A percentile compares a stretch with the other conserved stretches of the same genome.
Evolutionary conservation across 2,329 filamentous ascomycete species (phyloP).

Genomic region (Emmonsiellopsis sp.): DNA sequence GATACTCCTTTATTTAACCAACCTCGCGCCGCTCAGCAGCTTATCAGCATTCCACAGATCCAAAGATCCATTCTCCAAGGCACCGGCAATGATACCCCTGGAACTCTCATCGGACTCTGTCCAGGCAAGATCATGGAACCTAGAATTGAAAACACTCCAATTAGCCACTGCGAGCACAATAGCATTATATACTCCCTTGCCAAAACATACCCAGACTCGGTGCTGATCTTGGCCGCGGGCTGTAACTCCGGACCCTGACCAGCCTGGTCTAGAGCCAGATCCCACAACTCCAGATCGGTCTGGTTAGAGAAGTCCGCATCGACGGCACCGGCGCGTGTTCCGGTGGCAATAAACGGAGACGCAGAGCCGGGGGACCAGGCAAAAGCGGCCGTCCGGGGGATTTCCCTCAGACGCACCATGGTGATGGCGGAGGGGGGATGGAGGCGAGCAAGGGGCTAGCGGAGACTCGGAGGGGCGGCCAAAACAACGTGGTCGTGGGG

Average conservation of each 20-base stretch:
- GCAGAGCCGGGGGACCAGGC: conserved; percentile 82
- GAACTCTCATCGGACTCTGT: conserved; percentile 69
- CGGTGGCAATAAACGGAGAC: conserved; percentile 78
- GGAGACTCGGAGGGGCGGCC: neutral
- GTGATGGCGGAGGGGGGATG: conserved; percentile 20
- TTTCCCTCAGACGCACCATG: conserved; percentile 96
- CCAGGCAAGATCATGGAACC: conserved; percentile 97
- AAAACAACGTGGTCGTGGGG: neutral
- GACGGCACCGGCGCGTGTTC: conserved; percentile 88
- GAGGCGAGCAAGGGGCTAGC: conserved; percentile 6
- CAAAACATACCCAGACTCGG: conserved; percentile 77
- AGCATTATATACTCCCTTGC: conserved; percentile 66
- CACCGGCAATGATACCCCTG: conserved; percentile 85
- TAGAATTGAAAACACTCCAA: conserved; percentile 27
- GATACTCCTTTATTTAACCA: conserved; percentile 12
- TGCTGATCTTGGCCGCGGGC: conserved; percentile 71
- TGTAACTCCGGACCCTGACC: conserved; percentile 73
- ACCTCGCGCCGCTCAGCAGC: conserved; percentile 45
- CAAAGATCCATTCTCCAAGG: conserved; percentile 85
- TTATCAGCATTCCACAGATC: conserved; percentile 87
- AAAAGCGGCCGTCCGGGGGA: conserved; percentile 92
- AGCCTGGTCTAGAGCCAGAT: conserved; percentile 70
- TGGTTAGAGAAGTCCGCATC: conserved; percentile 97
- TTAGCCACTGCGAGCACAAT: conserved; percentile 7
- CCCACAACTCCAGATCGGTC: conserved; percentile 93